Percentiles rank a stretch among this genome's conserved stretches.
Conservation (phyloP, 2,329 filamentous ascomycete genomes). For the Ascochyta clinopodiicola region DNA sequence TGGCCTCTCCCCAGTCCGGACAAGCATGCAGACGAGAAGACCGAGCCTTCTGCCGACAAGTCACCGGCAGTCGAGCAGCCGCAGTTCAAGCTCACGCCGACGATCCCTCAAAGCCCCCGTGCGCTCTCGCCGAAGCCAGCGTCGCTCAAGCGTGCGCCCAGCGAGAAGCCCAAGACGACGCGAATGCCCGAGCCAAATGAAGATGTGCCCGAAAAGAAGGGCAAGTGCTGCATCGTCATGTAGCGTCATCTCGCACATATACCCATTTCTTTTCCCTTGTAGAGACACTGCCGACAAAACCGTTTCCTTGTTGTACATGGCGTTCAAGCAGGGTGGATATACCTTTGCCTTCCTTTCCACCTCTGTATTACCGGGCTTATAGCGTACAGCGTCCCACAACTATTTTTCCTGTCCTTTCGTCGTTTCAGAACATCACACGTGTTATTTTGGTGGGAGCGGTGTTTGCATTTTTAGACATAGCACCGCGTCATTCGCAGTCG, state of each 20-base stretch:
- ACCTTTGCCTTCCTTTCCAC: conserved; percentile 19
- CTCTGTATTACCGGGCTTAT: conserved; percentile 32
- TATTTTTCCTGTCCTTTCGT: conserved; percentile 29
- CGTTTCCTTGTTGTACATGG: conserved; percentile 37
- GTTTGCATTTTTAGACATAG: conserved; percentile 15
- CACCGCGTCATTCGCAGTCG: conserved; percentile 12
- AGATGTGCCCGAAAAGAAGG: conserved; percentile 65
- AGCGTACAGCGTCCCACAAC: conserved; percentile 40
- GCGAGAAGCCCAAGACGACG: conserved; percentile 51
- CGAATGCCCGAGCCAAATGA: conserved; percentile 63
- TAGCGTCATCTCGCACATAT: conserved; percentile 51
- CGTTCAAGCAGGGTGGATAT: conserved; percentile 25
- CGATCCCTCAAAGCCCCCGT: conserved; percentile 45
- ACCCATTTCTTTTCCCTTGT: conserved; percentile 31
- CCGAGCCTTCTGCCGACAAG: conserved; percentile 31
- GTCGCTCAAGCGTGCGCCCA: conserved; percentile 31
- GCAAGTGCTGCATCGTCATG: conserved; percentile 79
- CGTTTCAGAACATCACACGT: background rate
- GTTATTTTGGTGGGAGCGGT: background rate
- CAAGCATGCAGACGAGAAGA: conserved; percentile 35
- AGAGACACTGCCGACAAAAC: conserved; percentile 28
- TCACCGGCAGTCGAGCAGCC: conserved; percentile 51
- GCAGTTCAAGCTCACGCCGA: conserved; percentile 57
- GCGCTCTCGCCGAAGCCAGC: conserved; percentile 36
- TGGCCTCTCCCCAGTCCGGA: conserved; percentile 47